Percentiles rank a stretch among this genome's conserved stretches.
These are phyloP conservation scores for Periconia sp. DNA, from an alignment of 2,329 filamentous ascomycete genomes.

Conservation along the genomic window DNA sequence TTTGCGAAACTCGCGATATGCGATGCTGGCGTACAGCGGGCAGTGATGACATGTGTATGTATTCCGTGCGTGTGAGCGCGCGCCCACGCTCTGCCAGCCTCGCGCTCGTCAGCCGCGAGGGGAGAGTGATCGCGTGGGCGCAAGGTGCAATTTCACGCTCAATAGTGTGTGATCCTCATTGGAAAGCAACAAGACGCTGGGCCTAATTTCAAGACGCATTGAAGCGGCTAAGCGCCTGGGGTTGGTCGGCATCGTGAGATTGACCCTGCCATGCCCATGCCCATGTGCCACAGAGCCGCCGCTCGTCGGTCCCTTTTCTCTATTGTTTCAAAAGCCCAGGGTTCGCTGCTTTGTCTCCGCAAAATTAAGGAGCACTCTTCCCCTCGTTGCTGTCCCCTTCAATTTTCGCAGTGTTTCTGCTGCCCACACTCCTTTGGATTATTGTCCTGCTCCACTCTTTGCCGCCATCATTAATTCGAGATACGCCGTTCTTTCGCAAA, in stretches of 20 bases:
- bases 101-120: too few species aligned
- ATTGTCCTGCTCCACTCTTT: constrained; percentile 16
- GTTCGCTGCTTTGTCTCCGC: background rate
- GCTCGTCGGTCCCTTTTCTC: constrained; percentile 1
- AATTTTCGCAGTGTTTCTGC: background rate
- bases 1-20: too few species aligned
- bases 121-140: background rate
- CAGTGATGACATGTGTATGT: too few species aligned
- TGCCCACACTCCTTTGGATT: constrained; percentile 10
- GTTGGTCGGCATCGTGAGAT: background rate
- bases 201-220: background rate
- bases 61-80: too few species aligned
- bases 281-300: background rate
- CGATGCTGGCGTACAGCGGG: too few species aligned
- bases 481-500: constrained; percentile 17
- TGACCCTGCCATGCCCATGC: background rate
- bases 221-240: background rate
- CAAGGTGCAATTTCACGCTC: background rate
- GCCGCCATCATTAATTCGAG: constrained; percentile 20
- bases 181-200: background rate
- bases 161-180: background rate
- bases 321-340: constrained; percentile 12
- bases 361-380: background rate
- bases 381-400: constrained; percentile 1
- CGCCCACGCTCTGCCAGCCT: too few species aligned